Evolutionary conservation across 495 filamentous ascomycete species (phyloP).

Genomic region (Mytilinidion resinicola): DNA sequence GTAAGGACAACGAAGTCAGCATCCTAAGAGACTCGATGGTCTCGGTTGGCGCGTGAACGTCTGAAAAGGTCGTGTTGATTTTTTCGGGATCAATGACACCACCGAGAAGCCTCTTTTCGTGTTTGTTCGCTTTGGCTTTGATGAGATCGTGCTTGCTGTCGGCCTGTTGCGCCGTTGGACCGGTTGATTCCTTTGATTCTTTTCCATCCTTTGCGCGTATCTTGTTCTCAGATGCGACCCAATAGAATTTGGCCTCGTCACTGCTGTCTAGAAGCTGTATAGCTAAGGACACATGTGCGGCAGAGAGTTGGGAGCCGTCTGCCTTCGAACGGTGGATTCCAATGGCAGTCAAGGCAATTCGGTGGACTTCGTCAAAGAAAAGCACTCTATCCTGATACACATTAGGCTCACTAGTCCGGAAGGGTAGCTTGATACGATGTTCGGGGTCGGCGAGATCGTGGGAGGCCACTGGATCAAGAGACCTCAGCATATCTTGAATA

Average conservation of each 20-base stretch:
- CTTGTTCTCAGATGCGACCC: not conserved
- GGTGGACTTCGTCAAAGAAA: conserved; percentile 32
- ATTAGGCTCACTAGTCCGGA: conserved; percentile 5
- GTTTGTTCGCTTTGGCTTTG: conserved; percentile 42
- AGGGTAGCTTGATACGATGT: not conserved
- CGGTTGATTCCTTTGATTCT: not conserved
- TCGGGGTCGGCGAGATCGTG: not conserved
- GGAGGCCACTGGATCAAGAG: conserved; percentile 31
- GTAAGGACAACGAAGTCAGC: conserved; percentile 78
- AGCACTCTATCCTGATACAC: conserved; percentile 20
- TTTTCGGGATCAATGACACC: conserved; percentile 74
- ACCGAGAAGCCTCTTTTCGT: conserved; percentile 77
- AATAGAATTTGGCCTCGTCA: conserved; percentile 20
- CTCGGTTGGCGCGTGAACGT: conserved; percentile 72
- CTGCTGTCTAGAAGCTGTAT: conserved; percentile 26
- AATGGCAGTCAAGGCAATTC: conserved; percentile 32
- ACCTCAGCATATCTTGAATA: conserved; percentile 57
- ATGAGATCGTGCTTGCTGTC: conserved; percentile 29
- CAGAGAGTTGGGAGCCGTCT: not conserved
- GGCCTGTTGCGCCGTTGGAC: conserved; percentile 17
- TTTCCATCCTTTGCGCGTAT: not conserved
- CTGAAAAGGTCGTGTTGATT: conserved; percentile 77
- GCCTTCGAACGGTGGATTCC: conserved; percentile 18
- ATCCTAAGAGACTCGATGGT: conserved; percentile 86
- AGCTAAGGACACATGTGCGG: conserved; percentile 26